phyloP scores from a whole-genome alignment of 192 early-diverging fungal species.

The Podila clonocystis region DNA sequence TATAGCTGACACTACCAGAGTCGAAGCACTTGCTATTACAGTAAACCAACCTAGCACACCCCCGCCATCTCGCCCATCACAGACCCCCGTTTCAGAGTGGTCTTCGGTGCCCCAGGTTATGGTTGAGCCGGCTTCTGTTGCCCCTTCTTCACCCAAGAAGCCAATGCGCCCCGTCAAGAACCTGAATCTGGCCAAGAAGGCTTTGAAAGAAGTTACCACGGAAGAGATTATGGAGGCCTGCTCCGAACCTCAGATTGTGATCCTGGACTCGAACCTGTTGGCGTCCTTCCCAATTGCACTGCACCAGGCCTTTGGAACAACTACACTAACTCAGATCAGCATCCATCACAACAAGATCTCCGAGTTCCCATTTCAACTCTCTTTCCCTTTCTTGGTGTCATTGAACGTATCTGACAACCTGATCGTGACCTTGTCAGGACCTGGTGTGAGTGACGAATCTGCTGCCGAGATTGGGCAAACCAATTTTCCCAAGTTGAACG shows the following conservation, averaged over 20 bases:
- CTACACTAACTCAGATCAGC: constrained; percentile 56
- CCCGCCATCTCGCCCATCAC: too few relatives aligned
- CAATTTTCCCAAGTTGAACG: constrained; percentile 58
- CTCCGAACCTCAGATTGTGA: constrained; percentile 28
- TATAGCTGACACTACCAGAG: constrained; percentile 29
- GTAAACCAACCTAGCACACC: not conserved
- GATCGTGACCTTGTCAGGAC: constrained; percentile 28
- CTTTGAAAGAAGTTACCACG: constrained; percentile 33
- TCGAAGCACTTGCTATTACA: constrained; percentile 32
- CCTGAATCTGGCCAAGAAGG: constrained; percentile 55
- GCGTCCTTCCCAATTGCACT: constrained; percentile 29
- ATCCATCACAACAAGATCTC: constrained; percentile 63
- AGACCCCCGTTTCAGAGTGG: too few relatives aligned
- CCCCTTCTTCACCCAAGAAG: not conserved
- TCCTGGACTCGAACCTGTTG: constrained; percentile 49
- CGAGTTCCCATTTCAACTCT: constrained; percentile 50
- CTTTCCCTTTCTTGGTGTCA: constrained; percentile 50
- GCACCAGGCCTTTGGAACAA: constrained; percentile 13
- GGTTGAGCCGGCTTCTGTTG: constrained; percentile 2
- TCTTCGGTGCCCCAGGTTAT: not conserved
- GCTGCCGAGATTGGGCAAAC: constrained; percentile 18
- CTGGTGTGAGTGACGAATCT: not conserved
- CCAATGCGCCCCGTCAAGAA: constrained; percentile 25
- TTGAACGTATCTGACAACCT: constrained; percentile 59
- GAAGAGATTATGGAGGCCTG: constrained; percentile 40